Conservation (phyloP, 2,329 filamentous ascomycete species). For the Pestalotiopsis sp. region DNA sequence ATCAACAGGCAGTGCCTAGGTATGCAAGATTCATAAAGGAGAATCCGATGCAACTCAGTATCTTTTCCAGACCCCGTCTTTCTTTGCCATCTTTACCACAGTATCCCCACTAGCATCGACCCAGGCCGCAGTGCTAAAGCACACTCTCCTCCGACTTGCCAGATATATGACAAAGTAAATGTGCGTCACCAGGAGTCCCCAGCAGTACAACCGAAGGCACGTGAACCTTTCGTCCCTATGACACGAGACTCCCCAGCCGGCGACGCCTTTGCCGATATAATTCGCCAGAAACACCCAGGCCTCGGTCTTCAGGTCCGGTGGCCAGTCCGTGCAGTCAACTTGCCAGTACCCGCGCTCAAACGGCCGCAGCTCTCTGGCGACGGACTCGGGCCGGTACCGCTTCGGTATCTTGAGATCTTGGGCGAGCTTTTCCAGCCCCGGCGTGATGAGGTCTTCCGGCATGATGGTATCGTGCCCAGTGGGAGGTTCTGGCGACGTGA, state of each 20-base stretch:
- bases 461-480: too few species aligned
- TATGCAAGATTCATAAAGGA: too few species aligned
- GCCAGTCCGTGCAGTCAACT: conserved; percentile 61
- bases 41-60: too few species aligned
- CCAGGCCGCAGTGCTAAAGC: conserved; percentile 63
- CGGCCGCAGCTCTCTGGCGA: conserved; percentile 49
- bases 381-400: conserved; percentile 53
- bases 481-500: conserved; percentile 55
- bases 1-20: too few species aligned
- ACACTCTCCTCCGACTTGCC: conserved; percentile 65
- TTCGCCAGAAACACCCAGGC: conserved; percentile 66
- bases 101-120: conserved; percentile 61
- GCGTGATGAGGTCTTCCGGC: conserved; percentile 54
- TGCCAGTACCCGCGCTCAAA: conserved; percentile 82
- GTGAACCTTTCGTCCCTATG: conserved; percentile 43
- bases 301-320: conserved; percentile 42
- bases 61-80: conserved; percentile 5
- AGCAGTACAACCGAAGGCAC: conserved; percentile 72
- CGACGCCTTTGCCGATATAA: conserved; percentile 58
- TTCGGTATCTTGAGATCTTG: conserved; percentile 51
- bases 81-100: conserved; percentile 45
- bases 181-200: conserved; percentile 73
- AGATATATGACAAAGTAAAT: conserved; percentile 76
- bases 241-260: conserved; percentile 71
- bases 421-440: conserved; percentile 53